Percentiles rank a stretch among this genome's conserved stretches.
Conservation (phyloP, 2,329 filamentous ascomycete species). For the Grosmannia serpens region DNA sequence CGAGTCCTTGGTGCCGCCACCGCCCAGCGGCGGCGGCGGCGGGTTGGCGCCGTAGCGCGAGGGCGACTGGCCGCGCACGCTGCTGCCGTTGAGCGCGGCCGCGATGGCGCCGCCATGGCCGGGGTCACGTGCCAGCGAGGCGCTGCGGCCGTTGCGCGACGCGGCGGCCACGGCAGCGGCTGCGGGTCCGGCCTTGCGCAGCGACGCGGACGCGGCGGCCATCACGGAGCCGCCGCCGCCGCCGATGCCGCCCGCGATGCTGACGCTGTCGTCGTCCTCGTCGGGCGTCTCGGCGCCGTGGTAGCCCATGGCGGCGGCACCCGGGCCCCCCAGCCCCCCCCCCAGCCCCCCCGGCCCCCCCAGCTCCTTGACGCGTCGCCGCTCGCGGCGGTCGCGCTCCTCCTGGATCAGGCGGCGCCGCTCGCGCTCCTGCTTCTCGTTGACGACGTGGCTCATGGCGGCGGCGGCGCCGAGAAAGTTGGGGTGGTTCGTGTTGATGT, state of each 20-base stretch:
- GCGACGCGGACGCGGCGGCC: constrained; percentile 8
- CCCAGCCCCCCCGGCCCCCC: constrained; percentile 45
- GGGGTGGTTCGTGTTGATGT: constrained; percentile 98
- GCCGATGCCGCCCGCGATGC: constrained; percentile 20
- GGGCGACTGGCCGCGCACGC: constrained; percentile 41
- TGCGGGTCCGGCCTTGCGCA: constrained; percentile 30
- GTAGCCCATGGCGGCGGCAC: constrained; percentile 23
- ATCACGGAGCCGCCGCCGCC: constrained; percentile 29
- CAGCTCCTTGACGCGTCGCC: constrained; percentile 70
- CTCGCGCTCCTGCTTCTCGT: constrained; percentile 88
- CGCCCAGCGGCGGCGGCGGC: too few relatives aligned
- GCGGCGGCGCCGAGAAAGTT: constrained; percentile 96
- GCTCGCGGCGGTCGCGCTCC: constrained; percentile 77
- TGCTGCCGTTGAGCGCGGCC: constrained; percentile 51
- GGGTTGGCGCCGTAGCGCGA: constrained; percentile 50
- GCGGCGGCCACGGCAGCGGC: constrained; percentile 48
- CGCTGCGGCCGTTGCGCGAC: constrained; percentile 61
- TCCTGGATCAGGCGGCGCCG: constrained; percentile 69
- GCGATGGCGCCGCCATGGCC: constrained; percentile 52
- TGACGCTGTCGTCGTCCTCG: constrained; percentile 56
- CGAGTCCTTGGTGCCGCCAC: constrained; percentile 65
- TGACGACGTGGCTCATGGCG: constrained; percentile 94
- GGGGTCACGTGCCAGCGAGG: constrained; percentile 64
- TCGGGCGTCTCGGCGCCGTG: constrained; percentile 34
- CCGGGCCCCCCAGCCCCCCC: too few relatives aligned